phyloP scores from a whole-genome alignment of 345 rosid species.

The Syzygium oleosum region DNA sequence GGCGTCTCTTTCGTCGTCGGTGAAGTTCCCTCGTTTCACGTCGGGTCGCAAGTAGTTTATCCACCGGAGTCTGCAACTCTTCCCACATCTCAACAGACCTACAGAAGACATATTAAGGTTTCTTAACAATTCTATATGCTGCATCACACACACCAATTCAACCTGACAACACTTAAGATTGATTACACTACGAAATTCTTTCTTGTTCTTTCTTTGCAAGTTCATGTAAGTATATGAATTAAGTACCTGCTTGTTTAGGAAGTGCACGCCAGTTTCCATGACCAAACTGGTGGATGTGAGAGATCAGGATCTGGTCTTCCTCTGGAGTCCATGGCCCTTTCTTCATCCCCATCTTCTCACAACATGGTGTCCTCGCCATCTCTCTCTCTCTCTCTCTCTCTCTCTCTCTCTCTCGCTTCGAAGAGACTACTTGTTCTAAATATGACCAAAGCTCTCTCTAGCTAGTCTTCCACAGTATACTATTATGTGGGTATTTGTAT shows the following conservation, averaged over 20 bases:
- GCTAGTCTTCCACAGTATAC: not conserved
- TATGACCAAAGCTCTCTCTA: not conserved
- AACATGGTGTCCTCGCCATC: constrained; percentile 28
- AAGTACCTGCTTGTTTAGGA: constrained; percentile 37
- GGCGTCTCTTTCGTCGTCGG: constrained; percentile 29
- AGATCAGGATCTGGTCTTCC: constrained; percentile 30
- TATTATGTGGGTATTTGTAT: not conserved
- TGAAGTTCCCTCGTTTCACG: constrained; percentile 41
- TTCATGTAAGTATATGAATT: not conserved
- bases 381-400: not conserved
- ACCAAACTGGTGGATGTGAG: constrained; percentile 21
- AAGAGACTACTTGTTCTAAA: not conserved
- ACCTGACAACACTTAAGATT: not conserved
- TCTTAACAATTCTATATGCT: not conserved
- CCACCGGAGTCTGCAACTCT: constrained; percentile 52
- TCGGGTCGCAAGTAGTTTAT: constrained; percentile 41
- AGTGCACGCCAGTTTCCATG: constrained; percentile 44
- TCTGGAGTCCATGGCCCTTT: constrained; percentile 47
- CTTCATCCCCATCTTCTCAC: constrained; percentile 35
- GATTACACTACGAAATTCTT: not conserved
- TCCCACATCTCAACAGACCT: constrained; percentile 37
- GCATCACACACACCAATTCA: not conserved
- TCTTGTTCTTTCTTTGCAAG: not conserved
- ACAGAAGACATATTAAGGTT: not conserved
- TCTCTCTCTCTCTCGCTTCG: not conserved